These are phyloP conservation scores for Kluyveromyces sp. DNA, from an alignment of 1,139 yeast species.

Conservation along the genomic window DNA sequence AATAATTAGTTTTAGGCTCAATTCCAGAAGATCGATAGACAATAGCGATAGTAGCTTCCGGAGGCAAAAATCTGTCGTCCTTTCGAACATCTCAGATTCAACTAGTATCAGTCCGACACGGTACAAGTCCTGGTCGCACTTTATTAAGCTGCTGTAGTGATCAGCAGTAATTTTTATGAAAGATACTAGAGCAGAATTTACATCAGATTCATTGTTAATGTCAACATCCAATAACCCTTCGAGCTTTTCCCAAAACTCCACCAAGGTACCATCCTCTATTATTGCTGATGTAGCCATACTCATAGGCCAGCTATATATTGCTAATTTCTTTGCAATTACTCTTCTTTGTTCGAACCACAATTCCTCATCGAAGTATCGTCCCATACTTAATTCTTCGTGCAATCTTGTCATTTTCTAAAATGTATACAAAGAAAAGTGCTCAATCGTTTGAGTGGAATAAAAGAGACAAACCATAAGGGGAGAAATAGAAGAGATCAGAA, in stretches of 20 bases:
- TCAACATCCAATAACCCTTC: conserved; percentile 19
- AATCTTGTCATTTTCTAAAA: no score
- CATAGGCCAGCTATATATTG: background rate
- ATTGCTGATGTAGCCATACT: background rate
- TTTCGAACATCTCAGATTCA: conserved; percentile 31
- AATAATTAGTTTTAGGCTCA: conserved; percentile 36
- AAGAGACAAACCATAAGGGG: no score
- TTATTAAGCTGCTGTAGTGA: conserved; percentile 27
- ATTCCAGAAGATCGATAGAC: conserved; percentile 32
- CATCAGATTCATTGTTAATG: conserved; percentile 14
- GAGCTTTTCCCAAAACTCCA: conserved; percentile 29
- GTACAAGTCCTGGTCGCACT: conserved; percentile 32
- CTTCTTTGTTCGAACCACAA: background rate
- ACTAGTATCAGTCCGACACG: conserved; percentile 31
- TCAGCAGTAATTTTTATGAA: conserved; percentile 31
- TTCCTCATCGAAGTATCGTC: no score
- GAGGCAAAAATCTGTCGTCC: conserved; percentile 36
- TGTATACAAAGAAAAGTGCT: no score
- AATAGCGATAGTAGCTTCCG: conserved; percentile 40
- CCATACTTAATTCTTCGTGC: no score
- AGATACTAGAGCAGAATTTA: conserved; percentile 29
- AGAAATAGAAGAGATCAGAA: no score
- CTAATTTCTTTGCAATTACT: background rate
- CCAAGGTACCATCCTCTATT: conserved; percentile 11
- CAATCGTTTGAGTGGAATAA: no score